Conservation (phyloP, 345 rosid species). For the Turnera subulata region DNA sequence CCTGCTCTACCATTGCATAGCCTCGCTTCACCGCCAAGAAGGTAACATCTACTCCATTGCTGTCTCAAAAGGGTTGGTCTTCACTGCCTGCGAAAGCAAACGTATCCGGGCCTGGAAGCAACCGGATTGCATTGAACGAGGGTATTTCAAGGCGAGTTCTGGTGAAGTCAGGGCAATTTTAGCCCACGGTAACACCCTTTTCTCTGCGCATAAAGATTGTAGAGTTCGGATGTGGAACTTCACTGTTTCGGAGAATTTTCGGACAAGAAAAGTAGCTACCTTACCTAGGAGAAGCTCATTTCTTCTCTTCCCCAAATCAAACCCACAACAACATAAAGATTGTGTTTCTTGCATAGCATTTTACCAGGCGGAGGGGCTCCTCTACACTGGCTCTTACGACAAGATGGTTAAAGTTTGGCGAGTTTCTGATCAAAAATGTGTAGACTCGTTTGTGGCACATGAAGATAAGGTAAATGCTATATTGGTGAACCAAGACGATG, state of each 20-base stretch:
- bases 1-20: conserved; percentile 43
- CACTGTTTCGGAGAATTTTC: conserved; percentile 26
- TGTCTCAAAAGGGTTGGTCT: conserved; percentile 39
- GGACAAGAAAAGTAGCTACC: conserved; percentile 28
- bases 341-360: conserved; percentile 50
- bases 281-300: conserved; percentile 36
- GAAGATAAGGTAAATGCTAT: conserved; percentile 39
- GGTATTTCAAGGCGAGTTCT: conserved; percentile 30
- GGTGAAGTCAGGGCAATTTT: conserved; percentile 38
- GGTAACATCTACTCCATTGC: conserved; percentile 46
- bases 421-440: conserved; percentile 34
- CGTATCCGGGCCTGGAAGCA: conserved; percentile 49
- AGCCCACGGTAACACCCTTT: conserved; percentile 40
- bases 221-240: conserved; percentile 43
- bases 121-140: conserved; percentile 36
- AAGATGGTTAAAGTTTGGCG: conserved; percentile 47
- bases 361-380: conserved; percentile 39
- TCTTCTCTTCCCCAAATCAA: conserved; percentile 20
- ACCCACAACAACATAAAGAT: conserved; percentile 33
- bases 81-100: conserved; percentile 43
- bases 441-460: conserved; percentile 48
- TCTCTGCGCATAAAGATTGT: conserved; percentile 44
- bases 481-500: conserved; percentile 50
- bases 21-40: conserved; percentile 46
- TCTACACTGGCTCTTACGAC: conserved; percentile 40